Conservation (phyloP, 306 rosid genomes). For the Trifolium subterraneum region DNA sequence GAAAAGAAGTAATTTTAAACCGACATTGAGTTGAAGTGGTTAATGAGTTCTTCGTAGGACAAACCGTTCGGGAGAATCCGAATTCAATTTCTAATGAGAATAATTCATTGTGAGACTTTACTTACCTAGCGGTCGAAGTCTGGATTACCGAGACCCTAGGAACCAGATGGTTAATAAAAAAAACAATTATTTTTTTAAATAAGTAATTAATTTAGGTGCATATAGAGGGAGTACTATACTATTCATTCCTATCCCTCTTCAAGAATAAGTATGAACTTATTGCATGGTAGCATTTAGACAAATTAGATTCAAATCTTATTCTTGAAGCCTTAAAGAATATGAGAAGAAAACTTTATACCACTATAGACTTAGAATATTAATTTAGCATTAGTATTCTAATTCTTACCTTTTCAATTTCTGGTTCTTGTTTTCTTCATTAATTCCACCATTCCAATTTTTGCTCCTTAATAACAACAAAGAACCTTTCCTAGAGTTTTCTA, state of each 20-base stretch:
- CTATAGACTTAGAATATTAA: conserved; percentile 39
- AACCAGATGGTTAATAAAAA: too few relatives aligned
- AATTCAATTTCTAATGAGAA: too few relatives aligned
- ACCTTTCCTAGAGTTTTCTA: conserved; percentile 23
- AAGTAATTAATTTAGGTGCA: too few relatives aligned
- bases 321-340: conserved; percentile 57
- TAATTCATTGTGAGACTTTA: too few relatives aligned
- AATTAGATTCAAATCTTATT: conserved; percentile 57
- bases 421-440: conserved; percentile 30
- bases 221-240: not conserved
- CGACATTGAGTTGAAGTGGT: too few relatives aligned
- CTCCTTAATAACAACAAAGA: conserved; percentile 8
- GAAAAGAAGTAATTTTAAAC: too few relatives aligned
- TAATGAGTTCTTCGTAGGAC: too few relatives aligned
- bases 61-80: too few relatives aligned
- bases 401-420: conserved; percentile 39
- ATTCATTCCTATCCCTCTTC: conserved; percentile 40
- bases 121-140: too few relatives aligned
- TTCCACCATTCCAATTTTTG: conserved; percentile 16
- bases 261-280: conserved; percentile 40
- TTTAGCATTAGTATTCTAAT: conserved; percentile 29
- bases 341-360: conserved; percentile 50
- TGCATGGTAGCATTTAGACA: conserved; percentile 50
- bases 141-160: too few relatives aligned
- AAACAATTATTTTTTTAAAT: too few relatives aligned